A percentile compares a stretch with the other conserved stretches of the same genome.
These are phyloP conservation scores for Pholiota adiposa DNA, from an alignment of 1,284 basidiomycete genomes.

Conservation along the genomic window DNA sequence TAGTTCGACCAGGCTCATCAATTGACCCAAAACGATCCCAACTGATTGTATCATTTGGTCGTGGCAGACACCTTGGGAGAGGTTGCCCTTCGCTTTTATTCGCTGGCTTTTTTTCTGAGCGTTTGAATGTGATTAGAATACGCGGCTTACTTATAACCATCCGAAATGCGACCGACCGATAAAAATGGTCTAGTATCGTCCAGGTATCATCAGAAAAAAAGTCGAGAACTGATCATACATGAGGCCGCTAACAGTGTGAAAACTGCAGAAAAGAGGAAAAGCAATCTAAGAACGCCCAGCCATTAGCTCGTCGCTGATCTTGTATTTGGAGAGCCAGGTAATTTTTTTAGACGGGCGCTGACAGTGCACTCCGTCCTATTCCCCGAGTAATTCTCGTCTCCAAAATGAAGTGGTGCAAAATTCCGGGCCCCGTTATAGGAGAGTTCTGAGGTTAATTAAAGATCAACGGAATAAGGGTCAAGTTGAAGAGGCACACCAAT, in stretches of 20 bases:
- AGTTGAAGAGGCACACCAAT: slow-evolving; percentile 13
- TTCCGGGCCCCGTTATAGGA: neutral
- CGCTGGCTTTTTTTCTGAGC: neutral
- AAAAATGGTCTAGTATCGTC: neutral
- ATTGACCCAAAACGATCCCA: neutral
- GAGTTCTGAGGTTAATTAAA: neutral
- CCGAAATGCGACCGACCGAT: neutral
- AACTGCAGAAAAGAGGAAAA: neutral
- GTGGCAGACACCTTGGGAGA: neutral
- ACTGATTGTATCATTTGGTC: neutral
- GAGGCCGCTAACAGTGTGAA: neutral
- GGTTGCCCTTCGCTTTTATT: neutral
- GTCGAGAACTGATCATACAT: slow-evolving; percentile 1
- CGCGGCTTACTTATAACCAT: neutral
- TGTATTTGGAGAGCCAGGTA: neutral
- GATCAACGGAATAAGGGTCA: neutral
- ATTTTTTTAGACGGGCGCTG: neutral
- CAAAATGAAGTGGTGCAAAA: neutral
- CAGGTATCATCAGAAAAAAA: neutral
- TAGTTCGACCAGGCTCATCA: neutral
- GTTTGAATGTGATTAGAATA: neutral
- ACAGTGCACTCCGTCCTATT: neutral
- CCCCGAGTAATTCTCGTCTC: neutral
- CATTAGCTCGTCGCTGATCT: neutral
- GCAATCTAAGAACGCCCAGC: neutral